Evolutionary conservation across 495 filamentous ascomycete species (phyloP).

Genomic region (Penicillium fimorum): DNA sequence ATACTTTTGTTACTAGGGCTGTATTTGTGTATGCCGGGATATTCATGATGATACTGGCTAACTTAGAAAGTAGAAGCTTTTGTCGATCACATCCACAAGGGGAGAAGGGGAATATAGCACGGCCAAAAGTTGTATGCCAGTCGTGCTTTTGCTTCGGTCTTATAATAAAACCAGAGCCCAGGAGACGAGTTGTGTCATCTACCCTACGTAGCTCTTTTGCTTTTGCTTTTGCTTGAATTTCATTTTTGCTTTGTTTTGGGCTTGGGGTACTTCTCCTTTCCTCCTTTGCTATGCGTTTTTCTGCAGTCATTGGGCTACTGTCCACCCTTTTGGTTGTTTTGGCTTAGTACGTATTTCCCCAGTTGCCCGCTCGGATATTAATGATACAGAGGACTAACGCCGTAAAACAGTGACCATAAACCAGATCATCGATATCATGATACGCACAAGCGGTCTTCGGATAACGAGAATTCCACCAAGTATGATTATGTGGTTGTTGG

Average conservation of each 20-base stretch:
- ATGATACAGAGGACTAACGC: conserved; percentile 4
- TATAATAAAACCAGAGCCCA: conserved; percentile 10
- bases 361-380: background rate
- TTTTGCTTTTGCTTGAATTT: background rate
- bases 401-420: background rate
- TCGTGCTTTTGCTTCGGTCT: background rate
- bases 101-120: background rate
- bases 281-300: conserved; percentile 21
- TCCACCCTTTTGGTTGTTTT: conserved; percentile 18
- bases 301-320: conserved; percentile 16
- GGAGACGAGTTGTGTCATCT: background rate
- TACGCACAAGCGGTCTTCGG: conserved; percentile 11
- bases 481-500: conserved; percentile 69
- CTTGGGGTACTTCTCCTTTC: background rate
- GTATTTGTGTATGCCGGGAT: background rate
- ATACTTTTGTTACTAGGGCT: background rate
- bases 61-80: background rate
- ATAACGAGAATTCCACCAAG: conserved; percentile 1
- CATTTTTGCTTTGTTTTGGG: background rate
- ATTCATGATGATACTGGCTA: background rate
- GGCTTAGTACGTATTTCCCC: conserved; percentile 20
- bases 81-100: conserved; percentile 7
- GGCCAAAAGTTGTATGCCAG: background rate
- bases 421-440: conserved; percentile 12
- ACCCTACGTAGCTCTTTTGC: conserved; percentile 2